Base-by-base conservation (phyloP, 2,329 filamentous ascomycete species). In the Xylariaceae sp. region DNA sequence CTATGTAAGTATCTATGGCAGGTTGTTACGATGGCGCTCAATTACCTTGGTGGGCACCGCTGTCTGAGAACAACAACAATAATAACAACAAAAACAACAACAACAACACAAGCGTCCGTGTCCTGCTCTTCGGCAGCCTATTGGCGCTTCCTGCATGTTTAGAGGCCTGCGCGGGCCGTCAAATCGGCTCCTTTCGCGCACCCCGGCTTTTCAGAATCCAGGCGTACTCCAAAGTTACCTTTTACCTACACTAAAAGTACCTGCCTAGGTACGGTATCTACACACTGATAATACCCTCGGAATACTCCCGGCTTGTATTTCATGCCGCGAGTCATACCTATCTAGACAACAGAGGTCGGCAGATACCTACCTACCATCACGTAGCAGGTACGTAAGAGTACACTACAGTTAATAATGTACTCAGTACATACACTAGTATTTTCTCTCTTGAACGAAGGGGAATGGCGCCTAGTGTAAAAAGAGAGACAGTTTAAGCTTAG, bases 41-140 rank as follows among this genome's bases (percentile, higher is more conserved):
- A 51, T 55, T 46, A 37, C 51, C 49, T 21, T 43, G 48, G 52
- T 51, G 52, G 57, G 44, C 40, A 57, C 51, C 45, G 19, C 15
- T 52, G 61, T 64, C 58, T 59, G 58, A 66, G 54, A 65, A 40
- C 53, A 49, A 15, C n/a, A 43, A 29, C 40, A 42, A 22, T 3
- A 56, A 50, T 39, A 44, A 50, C 26, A 50, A 39, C 48, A 57
- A 50, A 34, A 39, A 57, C 58, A 62, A 65, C 47, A 66, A 65
- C 54, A 66, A 45, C 49, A 49, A 39, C 47, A 32, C 32, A 44
- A 16, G 29, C 34, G 34, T 48, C 42, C 37, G 18, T 39, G 26
- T 19, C 22, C 43, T 41, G 43, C 41, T 32, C 45, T 43, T 42
- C n/a, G 49, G 40, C 36, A 50, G 51, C 54, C 37, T 53, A 46